Conservation (phyloP, 768 basidiomycete species). For the Postia placenta region DNA sequence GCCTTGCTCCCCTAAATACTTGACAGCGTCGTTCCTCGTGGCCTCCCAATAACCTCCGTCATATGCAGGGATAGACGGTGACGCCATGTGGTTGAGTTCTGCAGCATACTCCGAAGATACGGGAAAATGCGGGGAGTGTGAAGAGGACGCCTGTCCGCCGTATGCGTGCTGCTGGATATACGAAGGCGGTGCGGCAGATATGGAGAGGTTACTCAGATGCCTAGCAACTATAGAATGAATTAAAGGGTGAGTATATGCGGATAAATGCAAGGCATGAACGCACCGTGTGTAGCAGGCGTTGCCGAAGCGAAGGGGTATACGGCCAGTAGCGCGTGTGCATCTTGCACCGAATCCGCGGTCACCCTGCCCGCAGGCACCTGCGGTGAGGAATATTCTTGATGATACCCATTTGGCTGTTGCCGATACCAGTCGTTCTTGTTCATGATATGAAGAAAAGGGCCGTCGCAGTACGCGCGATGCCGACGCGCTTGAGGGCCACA, state of each 20-base stretch:
- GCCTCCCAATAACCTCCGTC: slow-evolving; percentile 60
- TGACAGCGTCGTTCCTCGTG: slow-evolving; percentile 53
- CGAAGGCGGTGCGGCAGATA: slow-evolving; percentile 54
- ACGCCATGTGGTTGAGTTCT: slow-evolving; percentile 50
- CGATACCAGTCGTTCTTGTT: slow-evolving; percentile 2
- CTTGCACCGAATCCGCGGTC: slow-evolving; percentile 49
- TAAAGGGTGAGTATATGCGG: slow-evolving; percentile 14
- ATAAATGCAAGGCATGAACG: slow-evolving; percentile 10
- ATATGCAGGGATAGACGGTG: slow-evolving; percentile 36
- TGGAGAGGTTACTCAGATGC: slow-evolving; percentile 56
- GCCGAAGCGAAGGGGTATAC: slow-evolving; percentile 72
- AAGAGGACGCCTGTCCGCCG: too few relatives aligned
- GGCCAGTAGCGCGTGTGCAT: slow-evolving; percentile 60
- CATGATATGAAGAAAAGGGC: neutral
- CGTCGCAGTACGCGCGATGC: too few relatives aligned
- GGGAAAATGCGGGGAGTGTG: slow-evolving; percentile 36
- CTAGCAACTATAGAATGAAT: slow-evolving; percentile 44
- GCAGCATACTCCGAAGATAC: slow-evolving; percentile 66
- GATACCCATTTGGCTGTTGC: neutral
- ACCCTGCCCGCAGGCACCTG: neutral
- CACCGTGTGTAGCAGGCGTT: slow-evolving; percentile 74
- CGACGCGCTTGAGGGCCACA: too few relatives aligned
- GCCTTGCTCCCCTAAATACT: slow-evolving; percentile 48
- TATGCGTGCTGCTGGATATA: slow-evolving; percentile 53
- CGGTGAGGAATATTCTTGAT: neutral